These are phyloP conservation scores for Coemansia sp. DNA, from an alignment of 192 early-diverging fungal genomes.

Conservation along the genomic window DNA sequence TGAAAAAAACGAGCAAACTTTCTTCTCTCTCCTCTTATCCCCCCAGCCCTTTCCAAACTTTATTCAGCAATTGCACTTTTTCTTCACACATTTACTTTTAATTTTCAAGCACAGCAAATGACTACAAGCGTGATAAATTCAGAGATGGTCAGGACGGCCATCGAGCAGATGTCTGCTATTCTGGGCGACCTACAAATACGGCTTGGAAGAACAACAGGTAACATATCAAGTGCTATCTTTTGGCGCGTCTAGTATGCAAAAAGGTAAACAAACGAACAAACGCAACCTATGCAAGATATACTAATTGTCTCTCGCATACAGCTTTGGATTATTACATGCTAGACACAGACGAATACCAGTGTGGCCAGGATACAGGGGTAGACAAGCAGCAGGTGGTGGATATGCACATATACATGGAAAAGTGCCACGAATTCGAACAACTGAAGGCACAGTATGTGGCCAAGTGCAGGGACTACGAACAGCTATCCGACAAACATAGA, in stretches of 20 bases:
- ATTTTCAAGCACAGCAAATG: slow-evolving; percentile 5
- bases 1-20: not conserved
- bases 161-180: slow-evolving; percentile 35
- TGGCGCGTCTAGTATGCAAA: not conserved
- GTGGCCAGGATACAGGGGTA: not conserved
- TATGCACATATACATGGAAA: slow-evolving; percentile 20
- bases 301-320: not conserved
- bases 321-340: not conserved
- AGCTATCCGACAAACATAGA: slow-evolving; percentile 16
- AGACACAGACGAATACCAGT: not conserved
- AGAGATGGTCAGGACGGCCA: slow-evolving; percentile 22
- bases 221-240: not conserved
- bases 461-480: slow-evolving; percentile 44
- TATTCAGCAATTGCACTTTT: slow-evolving; percentile 10
- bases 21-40: slow-evolving; percentile 4
- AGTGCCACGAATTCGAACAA: slow-evolving; percentile 36
- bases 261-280: not conserved
- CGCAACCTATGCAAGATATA: not conserved
- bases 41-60: not conserved
- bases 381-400: slow-evolving; percentile 5
- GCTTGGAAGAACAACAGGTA: slow-evolving; percentile 17
- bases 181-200: slow-evolving; percentile 24
- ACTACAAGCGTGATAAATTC: slow-evolving; percentile 15
- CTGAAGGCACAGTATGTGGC: slow-evolving; percentile 20
- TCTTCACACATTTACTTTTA: not conserved